Conservation (phyloP, 768 basidiomycete genomes). For the Asterophora lycoperdoides region DNA sequence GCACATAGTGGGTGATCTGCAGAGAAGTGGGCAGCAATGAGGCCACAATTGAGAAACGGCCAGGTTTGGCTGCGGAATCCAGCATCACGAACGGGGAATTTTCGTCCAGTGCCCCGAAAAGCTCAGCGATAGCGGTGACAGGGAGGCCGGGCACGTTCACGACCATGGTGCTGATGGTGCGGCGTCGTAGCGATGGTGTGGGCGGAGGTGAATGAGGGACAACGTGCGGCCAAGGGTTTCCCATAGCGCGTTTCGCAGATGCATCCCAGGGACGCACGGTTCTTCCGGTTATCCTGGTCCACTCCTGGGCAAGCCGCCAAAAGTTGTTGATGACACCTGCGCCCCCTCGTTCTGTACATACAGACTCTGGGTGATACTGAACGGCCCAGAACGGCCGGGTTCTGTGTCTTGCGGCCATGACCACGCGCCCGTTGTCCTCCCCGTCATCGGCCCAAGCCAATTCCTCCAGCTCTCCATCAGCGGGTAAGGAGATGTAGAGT, state of each 20-base stretch:
- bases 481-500: slow-evolving; percentile 53
- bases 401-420: slow-evolving; percentile 71
- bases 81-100: slow-evolving; percentile 62
- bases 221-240: slow-evolving; percentile 56
- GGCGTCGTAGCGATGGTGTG: slow-evolving; percentile 18
- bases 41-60: slow-evolving; percentile 69
- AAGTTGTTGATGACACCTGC: slow-evolving; percentile 68
- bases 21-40: slow-evolving; percentile 50
- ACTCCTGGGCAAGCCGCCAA: slow-evolving; percentile 61
- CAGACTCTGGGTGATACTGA: slow-evolving; percentile 87
- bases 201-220: slow-evolving; percentile 23
- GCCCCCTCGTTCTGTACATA: slow-evolving; percentile 67
- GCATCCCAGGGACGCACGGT: slow-evolving; percentile 38
- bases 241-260: slow-evolving; percentile 33
- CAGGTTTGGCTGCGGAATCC: slow-evolving; percentile 74
- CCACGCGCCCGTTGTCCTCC: slow-evolving; percentile 58
- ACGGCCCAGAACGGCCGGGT: slow-evolving; percentile 79
- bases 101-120: slow-evolving; percentile 56
- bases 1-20: slow-evolving; percentile 54
- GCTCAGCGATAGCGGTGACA: slow-evolving; percentile 51
- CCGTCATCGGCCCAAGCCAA: slow-evolving; percentile 73
- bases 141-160: slow-evolving; percentile 42
- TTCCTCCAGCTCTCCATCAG: slow-evolving; percentile 49
- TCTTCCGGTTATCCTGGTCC: slow-evolving; percentile 43
- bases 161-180: slow-evolving; percentile 28